These are phyloP conservation scores for Aspergillus pseudonomiae DNA, from an alignment of 2,329 filamentous ascomycete species.

Conservation along the genomic window DNA sequence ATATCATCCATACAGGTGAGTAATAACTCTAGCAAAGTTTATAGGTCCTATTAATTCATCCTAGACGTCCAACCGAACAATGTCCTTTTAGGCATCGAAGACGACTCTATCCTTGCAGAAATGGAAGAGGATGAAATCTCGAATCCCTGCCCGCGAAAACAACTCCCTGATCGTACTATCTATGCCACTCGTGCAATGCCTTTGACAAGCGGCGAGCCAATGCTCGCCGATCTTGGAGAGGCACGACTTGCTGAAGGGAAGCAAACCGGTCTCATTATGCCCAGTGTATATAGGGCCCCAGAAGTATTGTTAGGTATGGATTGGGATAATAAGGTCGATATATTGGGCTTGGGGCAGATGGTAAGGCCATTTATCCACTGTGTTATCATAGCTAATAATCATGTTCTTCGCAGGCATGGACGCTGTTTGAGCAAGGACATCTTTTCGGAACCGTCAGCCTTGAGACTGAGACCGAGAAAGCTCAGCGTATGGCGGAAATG, in stretches of 20 bases:
- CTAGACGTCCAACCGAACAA: conserved; percentile 46
- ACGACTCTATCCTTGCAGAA: conserved; percentile 35
- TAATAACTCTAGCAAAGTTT: background rate
- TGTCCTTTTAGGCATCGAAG: conserved; percentile 42
- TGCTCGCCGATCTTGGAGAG: conserved; percentile 53
- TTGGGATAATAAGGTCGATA: conserved; percentile 50
- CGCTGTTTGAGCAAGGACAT: conserved; percentile 46
- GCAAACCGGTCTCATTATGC: conserved; percentile 28
- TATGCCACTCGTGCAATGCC: conserved; percentile 44
- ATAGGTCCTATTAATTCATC: background rate
- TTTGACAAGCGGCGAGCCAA: conserved; percentile 32
- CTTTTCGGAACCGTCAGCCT: conserved; percentile 43
- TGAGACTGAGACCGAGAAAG: conserved; percentile 35
- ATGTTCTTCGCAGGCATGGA: conserved; percentile 35
- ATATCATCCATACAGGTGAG: conserved; percentile 50
- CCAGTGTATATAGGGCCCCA: conserved; percentile 23
- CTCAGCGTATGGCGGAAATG: conserved; percentile 49
- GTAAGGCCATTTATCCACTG: conserved; percentile 30
- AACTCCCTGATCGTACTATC: conserved; percentile 39
- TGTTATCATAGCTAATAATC: conserved; percentile 8
- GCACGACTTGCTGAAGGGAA: conserved; percentile 40
- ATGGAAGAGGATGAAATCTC: conserved; percentile 43
- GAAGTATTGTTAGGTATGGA: conserved; percentile 48
- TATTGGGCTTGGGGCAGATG: conserved; percentile 53
- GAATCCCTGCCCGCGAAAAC: conserved; percentile 46